Base-by-base conservation (phyloP, 2,329 filamentous ascomycete genomes). In the Tympanopsis confertula region DNA sequence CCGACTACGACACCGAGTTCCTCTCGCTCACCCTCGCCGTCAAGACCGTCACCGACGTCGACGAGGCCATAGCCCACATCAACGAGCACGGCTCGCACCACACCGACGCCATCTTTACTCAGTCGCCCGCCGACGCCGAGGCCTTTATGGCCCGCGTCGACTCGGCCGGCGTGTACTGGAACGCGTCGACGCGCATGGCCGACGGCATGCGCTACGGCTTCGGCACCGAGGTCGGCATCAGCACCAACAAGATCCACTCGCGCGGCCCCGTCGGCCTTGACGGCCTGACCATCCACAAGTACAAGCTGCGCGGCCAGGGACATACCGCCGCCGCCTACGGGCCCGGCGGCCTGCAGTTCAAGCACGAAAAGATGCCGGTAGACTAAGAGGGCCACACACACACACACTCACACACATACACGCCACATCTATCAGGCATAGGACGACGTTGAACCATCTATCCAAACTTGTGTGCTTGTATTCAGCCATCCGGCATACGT, bases 181-280 rank as follows among this genome's bases (percentile, higher is more conserved):
- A 98, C 56, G 85, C 87, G 5, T 93, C 86, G 18, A 94, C 86
- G 5, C 76, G 91, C 37, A 89, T 98, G 63, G 87, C 88, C 4
- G 91, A 98, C 57, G 91, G 91, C 5, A 95, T 94, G 83, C 74
- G 91, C 30, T 96, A 93, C 56, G 91, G 91, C 5, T 98, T 98
- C 60, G 91, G 91, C 35, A 96, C 91, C 0, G 91, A 98, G 62
- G 91, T 98, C 18, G 91, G 91, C 39, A 96, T 98, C 61, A 93
- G 85, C 63, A 98, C 91, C 36, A 98, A 95, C 68, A 98, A 96
- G 68, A 94, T 98, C 45, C 91, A 98, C 56, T 84, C 86, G 1
- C 70, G 91, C 37, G 91, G 91, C 0, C 91, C 91, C 0, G 91
- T 98, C 4, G 91, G 91, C 1, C 65, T 98, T 38, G 91, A 96